A percentile compares a stretch with the other conserved stretches of the same genome.
These are phyloP conservation scores for Exobasidium cylindrosporum DNA, from an alignment of 1,284 basidiomycete genomes.

Conservation along the genomic window DNA sequence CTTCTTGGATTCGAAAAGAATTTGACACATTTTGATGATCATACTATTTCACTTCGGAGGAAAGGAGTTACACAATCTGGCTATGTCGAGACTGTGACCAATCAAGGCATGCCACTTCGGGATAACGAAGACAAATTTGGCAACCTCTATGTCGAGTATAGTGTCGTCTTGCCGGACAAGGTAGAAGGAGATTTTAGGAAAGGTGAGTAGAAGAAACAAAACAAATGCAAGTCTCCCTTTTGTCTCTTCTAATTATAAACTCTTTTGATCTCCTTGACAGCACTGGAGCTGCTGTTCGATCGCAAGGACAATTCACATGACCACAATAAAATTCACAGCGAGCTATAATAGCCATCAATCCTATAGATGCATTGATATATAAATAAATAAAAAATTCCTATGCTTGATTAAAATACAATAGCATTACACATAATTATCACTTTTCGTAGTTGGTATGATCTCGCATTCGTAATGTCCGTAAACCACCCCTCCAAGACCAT, in stretches of 20 bases:
- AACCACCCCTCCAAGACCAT: slow-evolving; percentile 44
- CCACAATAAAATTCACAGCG: not conserved
- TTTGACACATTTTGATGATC: slow-evolving; percentile 48
- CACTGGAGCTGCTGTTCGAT: not conserved
- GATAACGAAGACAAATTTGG: slow-evolving; percentile 30
- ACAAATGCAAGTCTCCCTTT: too few species aligned
- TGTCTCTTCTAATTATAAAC: too few species aligned
- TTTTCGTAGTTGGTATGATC: slow-evolving; percentile 18
- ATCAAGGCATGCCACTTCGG: slow-evolving; percentile 51
- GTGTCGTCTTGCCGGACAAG: slow-evolving; percentile 29
- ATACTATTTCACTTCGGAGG: slow-evolving; percentile 34
- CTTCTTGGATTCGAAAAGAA: slow-evolving; percentile 47
- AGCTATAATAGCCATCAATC: not conserved
- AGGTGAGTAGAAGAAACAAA: too few species aligned
- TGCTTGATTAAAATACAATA: not conserved
- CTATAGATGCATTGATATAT: slow-evolving; percentile 1
- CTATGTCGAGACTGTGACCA: slow-evolving; percentile 31
- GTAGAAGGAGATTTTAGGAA: slow-evolving; percentile 32
- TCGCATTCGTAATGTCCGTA: slow-evolving; percentile 33
- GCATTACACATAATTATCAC: not conserved
- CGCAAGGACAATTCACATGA: not conserved
- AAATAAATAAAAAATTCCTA: too few species aligned
- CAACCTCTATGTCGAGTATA: slow-evolving; percentile 49
- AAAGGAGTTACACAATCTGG: slow-evolving; percentile 46
- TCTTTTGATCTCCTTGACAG: too few species aligned